phyloP scores from a whole-genome alignment of 805 yeast species.

The Candida verbasci region DNA sequence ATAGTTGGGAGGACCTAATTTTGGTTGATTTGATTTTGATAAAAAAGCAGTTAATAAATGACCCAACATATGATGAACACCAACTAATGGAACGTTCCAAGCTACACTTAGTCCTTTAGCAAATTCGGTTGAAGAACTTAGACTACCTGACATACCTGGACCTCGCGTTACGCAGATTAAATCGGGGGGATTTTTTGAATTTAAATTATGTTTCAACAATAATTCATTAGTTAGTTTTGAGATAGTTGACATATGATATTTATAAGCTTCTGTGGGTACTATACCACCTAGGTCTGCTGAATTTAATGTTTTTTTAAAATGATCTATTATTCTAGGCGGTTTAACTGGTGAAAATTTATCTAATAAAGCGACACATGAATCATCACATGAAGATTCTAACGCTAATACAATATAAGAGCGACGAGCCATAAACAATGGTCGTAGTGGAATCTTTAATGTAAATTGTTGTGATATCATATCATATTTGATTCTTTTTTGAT shows the following conservation, averaged over 20 bases:
- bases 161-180: slow-evolving; percentile 89
- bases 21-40: slow-evolving; percentile 40
- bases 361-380: slow-evolving; percentile 80
- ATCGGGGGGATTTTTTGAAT: slow-evolving; percentile 46
- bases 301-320: slow-evolving; percentile 61
- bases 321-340: slow-evolving; percentile 51
- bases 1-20: slow-evolving; percentile 44
- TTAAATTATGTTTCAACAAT: slow-evolving; percentile 31
- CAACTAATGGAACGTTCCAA: slow-evolving; percentile 72
- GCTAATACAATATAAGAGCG: slow-evolving; percentile 67
- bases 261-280: slow-evolving; percentile 78
- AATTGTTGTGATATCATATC: not conserved
- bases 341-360: slow-evolving; percentile 37
- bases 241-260: slow-evolving; percentile 64
- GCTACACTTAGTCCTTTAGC: slow-evolving; percentile 85
- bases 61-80: slow-evolving; percentile 96
- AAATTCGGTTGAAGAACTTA: slow-evolving; percentile 75
- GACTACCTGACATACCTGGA: slow-evolving; percentile 93
- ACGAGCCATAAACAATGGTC: no score
- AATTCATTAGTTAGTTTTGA: slow-evolving; percentile 48
- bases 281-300: slow-evolving; percentile 76
- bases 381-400: slow-evolving; percentile 93
- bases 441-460: not conserved
- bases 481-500: not conserved
- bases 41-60: slow-evolving; percentile 59